These are phyloP conservation scores for Piromyces finnis DNA, from an alignment of 192 early-diverging fungal species.

Conservation along the genomic window DNA sequence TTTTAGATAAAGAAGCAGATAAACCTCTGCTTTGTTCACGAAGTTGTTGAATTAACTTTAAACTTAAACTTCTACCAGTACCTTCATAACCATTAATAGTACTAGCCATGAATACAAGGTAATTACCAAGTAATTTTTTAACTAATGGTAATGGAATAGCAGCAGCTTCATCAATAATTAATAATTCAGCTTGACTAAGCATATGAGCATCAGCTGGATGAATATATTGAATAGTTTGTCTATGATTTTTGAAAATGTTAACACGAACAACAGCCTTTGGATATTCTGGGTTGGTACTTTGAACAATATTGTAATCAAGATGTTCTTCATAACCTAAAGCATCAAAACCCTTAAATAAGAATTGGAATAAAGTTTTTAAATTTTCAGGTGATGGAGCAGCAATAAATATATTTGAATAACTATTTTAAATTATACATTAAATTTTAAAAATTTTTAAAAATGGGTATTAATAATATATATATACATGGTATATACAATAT, in stretches of 20 bases:
- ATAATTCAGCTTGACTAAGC: slow-evolving; percentile 86
- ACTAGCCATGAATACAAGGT: slow-evolving; percentile 94
- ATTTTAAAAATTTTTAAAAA: too few relatives aligned
- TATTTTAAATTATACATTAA: neutral
- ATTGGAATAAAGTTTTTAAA: slow-evolving; percentile 94
- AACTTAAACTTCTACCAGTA: slow-evolving; percentile 86
- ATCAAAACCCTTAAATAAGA: slow-evolving; percentile 95
- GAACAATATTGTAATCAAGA: slow-evolving; percentile 96
- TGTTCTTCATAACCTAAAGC: slow-evolving; percentile 97
- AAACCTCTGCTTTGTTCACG: slow-evolving; percentile 78
- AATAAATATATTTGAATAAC: slow-evolving; percentile 96
- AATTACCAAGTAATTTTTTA: slow-evolving; percentile 77
- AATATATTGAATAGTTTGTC: slow-evolving; percentile 98
- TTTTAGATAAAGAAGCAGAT: slow-evolving; percentile 14
- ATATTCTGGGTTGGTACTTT: slow-evolving; percentile 88
- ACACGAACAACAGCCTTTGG: slow-evolving; percentile 91
- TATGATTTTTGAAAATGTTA: slow-evolving; percentile 87
- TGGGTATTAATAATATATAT: too few relatives aligned
- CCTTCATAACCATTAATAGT: slow-evolving; percentile 99
- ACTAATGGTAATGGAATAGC: slow-evolving; percentile 93
- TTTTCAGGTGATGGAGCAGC: slow-evolving; percentile 95
- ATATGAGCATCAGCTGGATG: slow-evolving; percentile 86
- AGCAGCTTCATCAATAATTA: slow-evolving; percentile 97
- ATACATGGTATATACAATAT: too few relatives aligned
- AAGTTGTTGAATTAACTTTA: slow-evolving; percentile 88